Conservation (phyloP, 129 eudicot genomes). For the Tanacetum coccineum region DNA sequence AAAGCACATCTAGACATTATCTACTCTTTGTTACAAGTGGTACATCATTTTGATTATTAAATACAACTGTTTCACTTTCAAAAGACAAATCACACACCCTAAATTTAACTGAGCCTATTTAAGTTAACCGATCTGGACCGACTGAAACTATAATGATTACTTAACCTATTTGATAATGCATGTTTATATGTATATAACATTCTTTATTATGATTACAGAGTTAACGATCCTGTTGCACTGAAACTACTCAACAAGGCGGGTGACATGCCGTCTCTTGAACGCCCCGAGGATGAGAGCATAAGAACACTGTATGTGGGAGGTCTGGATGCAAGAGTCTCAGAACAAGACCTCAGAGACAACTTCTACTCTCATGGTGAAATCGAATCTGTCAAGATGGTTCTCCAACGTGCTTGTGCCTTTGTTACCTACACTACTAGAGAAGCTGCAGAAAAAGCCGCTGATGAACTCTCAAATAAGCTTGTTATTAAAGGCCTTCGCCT, state of each 20-base stretch:
- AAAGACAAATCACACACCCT: background rate
- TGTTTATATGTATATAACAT: background rate
- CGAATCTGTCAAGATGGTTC: constrained; percentile 76
- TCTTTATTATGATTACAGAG: constrained; percentile 36
- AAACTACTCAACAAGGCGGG: constrained; percentile 96
- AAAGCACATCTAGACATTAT: background rate
- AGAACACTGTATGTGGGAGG: constrained; percentile 95
- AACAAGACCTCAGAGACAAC: constrained; percentile 83
- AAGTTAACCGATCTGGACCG: background rate
- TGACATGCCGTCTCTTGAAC: constrained; percentile 88
- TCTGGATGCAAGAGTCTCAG: constrained; percentile 66
- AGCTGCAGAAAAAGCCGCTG: constrained; percentile 91
- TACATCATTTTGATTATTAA: background rate
- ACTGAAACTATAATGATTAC: background rate
- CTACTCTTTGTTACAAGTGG: too few species aligned
- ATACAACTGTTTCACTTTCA: background rate
- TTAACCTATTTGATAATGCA: background rate
- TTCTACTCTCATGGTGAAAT: constrained; percentile 94
- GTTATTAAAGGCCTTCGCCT: constrained; percentile 78
- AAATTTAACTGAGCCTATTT: too few species aligned
- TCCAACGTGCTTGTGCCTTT: constrained; percentile 86
- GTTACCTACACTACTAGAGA: constrained; percentile 94
- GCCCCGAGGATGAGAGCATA: constrained; percentile 90
- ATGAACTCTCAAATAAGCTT: constrained; percentile 83
- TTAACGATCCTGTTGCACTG: constrained; percentile 92